Conservation (phyloP, 306 rosid species). For the Rosa multiflora region DNA sequence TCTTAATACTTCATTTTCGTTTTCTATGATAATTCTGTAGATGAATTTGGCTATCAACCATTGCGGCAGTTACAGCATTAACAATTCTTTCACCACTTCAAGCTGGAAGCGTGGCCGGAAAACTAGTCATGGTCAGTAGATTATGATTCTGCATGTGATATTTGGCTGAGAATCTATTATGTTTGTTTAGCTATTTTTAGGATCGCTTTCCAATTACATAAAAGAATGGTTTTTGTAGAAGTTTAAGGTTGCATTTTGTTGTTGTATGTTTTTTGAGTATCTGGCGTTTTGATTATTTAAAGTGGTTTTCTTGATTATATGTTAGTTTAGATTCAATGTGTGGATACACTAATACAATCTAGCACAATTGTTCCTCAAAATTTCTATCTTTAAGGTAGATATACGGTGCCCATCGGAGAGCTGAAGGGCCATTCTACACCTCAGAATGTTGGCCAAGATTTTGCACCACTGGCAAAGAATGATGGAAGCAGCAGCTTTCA, state of each 20-base stretch:
- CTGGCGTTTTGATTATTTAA: background rate
- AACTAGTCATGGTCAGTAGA: conserved; percentile 25
- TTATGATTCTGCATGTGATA: background rate
- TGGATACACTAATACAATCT: background rate
- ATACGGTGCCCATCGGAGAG: conserved; percentile 25
- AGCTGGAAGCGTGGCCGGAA: conserved; percentile 24
- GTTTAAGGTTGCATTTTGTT: background rate
- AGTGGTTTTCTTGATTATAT: background rate
- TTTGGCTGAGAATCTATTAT: background rate
- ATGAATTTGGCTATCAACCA: conserved; percentile 41
- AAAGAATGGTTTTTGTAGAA: background rate
- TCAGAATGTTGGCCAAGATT: conserved; percentile 29
- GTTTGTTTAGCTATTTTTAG: background rate
- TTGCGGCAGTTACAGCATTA: conserved; percentile 23
- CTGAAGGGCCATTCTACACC: conserved; percentile 26
- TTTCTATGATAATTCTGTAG: conserved; percentile 8
- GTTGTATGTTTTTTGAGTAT: background rate
- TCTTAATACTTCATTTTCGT: background rate
- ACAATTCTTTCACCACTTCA: conserved; percentile 21
- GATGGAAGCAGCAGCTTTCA: conserved; percentile 34
- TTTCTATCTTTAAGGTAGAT: conserved; percentile 29
- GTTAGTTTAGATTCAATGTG: background rate
- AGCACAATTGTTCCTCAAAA: background rate
- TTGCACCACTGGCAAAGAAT: conserved; percentile 32
- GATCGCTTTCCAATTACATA: background rate